A percentile compares a stretch with the other conserved stretches of the same genome.
Conservation (phyloP, 2,329 filamentous ascomycete species). For the Fusarium sp. region DNA sequence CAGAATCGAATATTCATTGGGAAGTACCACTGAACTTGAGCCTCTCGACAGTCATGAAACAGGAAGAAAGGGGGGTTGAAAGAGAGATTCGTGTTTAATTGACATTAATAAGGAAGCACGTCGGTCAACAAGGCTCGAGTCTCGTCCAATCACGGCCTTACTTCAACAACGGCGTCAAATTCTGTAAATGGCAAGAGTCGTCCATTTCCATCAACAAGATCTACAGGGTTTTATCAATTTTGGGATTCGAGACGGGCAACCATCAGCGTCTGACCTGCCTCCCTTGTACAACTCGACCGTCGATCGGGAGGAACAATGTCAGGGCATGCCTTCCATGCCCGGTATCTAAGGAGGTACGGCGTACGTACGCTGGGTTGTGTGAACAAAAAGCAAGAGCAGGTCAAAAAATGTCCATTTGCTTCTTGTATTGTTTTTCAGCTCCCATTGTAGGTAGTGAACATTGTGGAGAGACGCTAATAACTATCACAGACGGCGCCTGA, state of each 20-base stretch:
- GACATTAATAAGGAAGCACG: not conserved
- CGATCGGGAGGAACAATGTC: slow-evolving; percentile 17
- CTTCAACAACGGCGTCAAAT: slow-evolving; percentile 9
- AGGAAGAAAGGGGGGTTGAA: not conserved
- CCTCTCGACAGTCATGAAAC: not conserved
- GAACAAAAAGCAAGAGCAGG: not conserved
- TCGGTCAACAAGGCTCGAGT: not conserved
- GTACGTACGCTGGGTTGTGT: not conserved
- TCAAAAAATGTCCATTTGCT: not conserved
- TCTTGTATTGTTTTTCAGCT: slow-evolving; percentile 3
- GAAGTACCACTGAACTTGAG: not conserved
- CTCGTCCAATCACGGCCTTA: slow-evolving; percentile 10
- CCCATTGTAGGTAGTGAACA: not conserved
- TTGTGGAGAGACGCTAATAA: not conserved
- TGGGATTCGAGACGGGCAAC: slow-evolving; percentile 4
- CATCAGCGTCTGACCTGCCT: slow-evolving; percentile 26
- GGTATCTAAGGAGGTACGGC: not conserved
- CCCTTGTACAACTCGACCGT: slow-evolving; percentile 23
- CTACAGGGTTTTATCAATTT: slow-evolving; percentile 35
- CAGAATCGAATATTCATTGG: not conserved
- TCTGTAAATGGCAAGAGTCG: slow-evolving; percentile 30
- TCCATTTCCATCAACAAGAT: slow-evolving; percentile 30
- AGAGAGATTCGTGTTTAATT: not conserved
- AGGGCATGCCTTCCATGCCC: not conserved
- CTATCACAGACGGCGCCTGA: not conserved